Conservation (phyloP, 805 yeast genomes). For the Lipomyces yamadae region DNA sequence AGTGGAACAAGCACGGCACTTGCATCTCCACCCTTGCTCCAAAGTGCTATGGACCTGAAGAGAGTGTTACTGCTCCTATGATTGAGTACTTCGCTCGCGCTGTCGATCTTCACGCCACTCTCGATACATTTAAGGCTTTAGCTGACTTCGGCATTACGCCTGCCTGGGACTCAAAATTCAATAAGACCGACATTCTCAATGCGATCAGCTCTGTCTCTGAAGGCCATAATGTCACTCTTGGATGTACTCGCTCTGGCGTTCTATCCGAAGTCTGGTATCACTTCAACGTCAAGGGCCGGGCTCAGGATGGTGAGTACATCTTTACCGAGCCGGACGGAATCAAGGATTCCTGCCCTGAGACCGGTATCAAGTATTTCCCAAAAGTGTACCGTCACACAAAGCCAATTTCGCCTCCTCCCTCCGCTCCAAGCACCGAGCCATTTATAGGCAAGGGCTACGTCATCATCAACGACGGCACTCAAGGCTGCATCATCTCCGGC, state of each 20-base stretch:
- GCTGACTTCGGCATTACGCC: slow-evolving; percentile 75
- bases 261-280: slow-evolving; percentile 79
- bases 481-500: slow-evolving; percentile 80
- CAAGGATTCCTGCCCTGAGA: slow-evolving; percentile 66
- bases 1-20: slow-evolving; percentile 92
- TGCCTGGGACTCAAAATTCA: slow-evolving; percentile 58
- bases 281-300: slow-evolving; percentile 74
- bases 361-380: slow-evolving; percentile 74
- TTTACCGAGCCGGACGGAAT: slow-evolving; percentile 58
- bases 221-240: slow-evolving; percentile 60
- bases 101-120: slow-evolving; percentile 58
- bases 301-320: slow-evolving; percentile 65
- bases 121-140: slow-evolving; percentile 73
- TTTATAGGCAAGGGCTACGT: slow-evolving; percentile 53
- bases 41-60: slow-evolving; percentile 59
- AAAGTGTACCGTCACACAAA: slow-evolving; percentile 53
- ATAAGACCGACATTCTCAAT: slow-evolving; percentile 50
- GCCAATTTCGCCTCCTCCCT: slow-evolving; percentile 40
- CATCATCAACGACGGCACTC: slow-evolving; percentile 52
- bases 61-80: slow-evolving; percentile 50
- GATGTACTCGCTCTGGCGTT: slow-evolving; percentile 59
- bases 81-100: slow-evolving; percentile 72
- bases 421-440: slow-evolving; percentile 43
- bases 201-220: slow-evolving; percentile 46
- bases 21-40: slow-evolving; percentile 83